Evolutionary conservation across 441 rosid species (phyloP).

Genomic region (Adansonia rubrostipa): DNA sequence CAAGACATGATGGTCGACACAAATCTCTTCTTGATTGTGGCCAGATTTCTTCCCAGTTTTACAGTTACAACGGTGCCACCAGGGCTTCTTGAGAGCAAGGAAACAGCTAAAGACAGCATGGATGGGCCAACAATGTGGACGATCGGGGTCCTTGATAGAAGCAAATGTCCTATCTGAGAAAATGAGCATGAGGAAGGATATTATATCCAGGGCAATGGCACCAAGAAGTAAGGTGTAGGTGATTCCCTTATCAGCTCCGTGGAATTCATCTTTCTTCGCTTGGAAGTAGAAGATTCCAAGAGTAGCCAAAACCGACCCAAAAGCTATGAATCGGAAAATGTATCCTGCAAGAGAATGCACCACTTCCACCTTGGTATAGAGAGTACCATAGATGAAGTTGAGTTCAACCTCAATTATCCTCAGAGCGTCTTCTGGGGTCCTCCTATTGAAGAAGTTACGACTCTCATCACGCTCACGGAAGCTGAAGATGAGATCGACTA

Average conservation of each 20-base stretch:
- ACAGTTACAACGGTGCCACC: slow-evolving; percentile 27
- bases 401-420: slow-evolving; percentile 59
- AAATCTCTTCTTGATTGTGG: not conserved
- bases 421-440: slow-evolving; percentile 36
- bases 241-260: slow-evolving; percentile 35
- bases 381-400: slow-evolving; percentile 53
- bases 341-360: slow-evolving; percentile 35
- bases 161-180: slow-evolving; percentile 58
- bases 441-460: slow-evolving; percentile 36
- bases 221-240: slow-evolving; percentile 54
- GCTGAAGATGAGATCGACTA: slow-evolving; percentile 32
- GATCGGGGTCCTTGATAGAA: slow-evolving; percentile 22
- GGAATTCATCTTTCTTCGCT: slow-evolving; percentile 22
- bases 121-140: not conserved
- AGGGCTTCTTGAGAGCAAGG: slow-evolving; percentile 25
- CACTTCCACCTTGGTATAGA: slow-evolving; percentile 19
- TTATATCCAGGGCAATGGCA: slow-evolving; percentile 45
- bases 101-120: not conserved
- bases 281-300: slow-evolving; percentile 32
- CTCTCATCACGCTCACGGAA: slow-evolving; percentile 37
- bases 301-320: slow-evolving; percentile 32
- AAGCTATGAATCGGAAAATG: slow-evolving; percentile 37
- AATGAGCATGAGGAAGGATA: slow-evolving; percentile 43
- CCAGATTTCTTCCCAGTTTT: no score
- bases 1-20: not conserved